Percentiles rank a stretch among this genome's conserved stretches.
These are phyloP conservation scores for Cucurbita argyrosperma DNA, from an alignment of 306 rosid genomes.

Conservation along the genomic window DNA sequence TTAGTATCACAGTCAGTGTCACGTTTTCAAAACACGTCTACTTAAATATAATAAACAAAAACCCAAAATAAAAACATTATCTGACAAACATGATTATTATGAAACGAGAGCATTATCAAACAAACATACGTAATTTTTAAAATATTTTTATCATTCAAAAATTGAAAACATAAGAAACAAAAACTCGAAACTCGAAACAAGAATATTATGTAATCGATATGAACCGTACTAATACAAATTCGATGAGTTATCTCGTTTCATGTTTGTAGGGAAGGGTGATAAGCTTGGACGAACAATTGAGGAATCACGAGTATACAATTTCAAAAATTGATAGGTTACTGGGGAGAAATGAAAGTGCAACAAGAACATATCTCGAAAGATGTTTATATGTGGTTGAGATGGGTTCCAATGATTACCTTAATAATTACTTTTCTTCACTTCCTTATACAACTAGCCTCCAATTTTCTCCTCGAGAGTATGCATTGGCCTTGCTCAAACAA, in stretches of 20 bases:
- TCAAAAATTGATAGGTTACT: slow-evolving; percentile 8
- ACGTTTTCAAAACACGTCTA: too few relatives aligned
- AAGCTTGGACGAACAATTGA: slow-evolving; percentile 20
- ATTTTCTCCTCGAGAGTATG: slow-evolving; percentile 14
- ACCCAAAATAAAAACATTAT: too few relatives aligned
- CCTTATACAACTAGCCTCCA: slow-evolving; percentile 7
- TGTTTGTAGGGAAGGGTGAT: slow-evolving; percentile 31
- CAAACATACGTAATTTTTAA: too few relatives aligned
- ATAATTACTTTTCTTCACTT: slow-evolving; percentile 36
- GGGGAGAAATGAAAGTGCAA: not conserved
- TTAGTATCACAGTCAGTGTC: too few relatives aligned
- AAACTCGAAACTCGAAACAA: not conserved
- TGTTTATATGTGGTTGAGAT: slow-evolving; percentile 42
- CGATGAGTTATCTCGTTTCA: not conserved
- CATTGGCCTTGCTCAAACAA: slow-evolving; percentile 12
- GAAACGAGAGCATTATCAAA: too few relatives aligned
- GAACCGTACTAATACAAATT: too few relatives aligned
- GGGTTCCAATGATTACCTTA: slow-evolving; percentile 55
- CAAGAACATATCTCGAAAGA: slow-evolving; percentile 16
- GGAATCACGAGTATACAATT: slow-evolving; percentile 20
- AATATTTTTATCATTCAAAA: too few relatives aligned
- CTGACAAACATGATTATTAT: too few relatives aligned
- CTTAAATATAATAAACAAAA: too few relatives aligned
- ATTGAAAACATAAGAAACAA: too few relatives aligned
- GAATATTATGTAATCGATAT: too few relatives aligned